Evolutionary conservation across 306 rosid species (phyloP).

Genomic region (Acacia acuminata): DNA sequence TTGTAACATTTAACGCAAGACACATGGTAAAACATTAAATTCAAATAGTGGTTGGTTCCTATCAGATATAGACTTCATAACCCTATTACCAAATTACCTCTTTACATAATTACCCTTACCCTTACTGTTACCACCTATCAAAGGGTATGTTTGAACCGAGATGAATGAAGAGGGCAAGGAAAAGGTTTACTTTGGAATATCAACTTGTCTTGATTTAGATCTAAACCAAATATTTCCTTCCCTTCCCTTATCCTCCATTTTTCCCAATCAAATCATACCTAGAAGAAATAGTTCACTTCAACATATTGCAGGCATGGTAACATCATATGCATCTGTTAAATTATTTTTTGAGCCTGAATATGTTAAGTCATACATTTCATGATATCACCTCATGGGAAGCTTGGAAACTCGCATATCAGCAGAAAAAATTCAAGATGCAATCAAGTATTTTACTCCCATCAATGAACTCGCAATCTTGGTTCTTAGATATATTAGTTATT

Average conservation of each 20-base stretch:
- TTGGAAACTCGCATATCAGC: not conserved
- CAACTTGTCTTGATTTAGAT: not conserved
- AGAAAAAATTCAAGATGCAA: not conserved
- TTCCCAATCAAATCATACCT: not conserved
- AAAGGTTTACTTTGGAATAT: not conserved
- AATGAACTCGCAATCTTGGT: not conserved
- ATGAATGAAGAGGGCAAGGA: not conserved
- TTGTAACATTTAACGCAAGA: no score
- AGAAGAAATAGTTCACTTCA: slow-evolving; percentile 1
- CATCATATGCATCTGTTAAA: not conserved
- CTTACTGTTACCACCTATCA: no score
- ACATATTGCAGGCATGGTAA: not conserved
- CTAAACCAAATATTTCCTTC: not conserved
- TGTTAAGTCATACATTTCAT: not conserved
- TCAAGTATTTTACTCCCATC: not conserved
- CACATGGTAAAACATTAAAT: no score
- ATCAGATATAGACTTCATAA: no score
- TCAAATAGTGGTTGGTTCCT: no score
- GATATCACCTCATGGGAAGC: not conserved
- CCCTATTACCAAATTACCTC: no score
- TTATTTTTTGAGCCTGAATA: not conserved
- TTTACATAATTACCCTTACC: no score
- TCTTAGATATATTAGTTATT: not conserved
- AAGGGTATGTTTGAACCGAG: not conserved
- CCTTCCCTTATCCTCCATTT: not conserved